phyloP scores from a whole-genome alignment of 192 early-diverging fungal species.

The Dispira parvispora region DNA sequence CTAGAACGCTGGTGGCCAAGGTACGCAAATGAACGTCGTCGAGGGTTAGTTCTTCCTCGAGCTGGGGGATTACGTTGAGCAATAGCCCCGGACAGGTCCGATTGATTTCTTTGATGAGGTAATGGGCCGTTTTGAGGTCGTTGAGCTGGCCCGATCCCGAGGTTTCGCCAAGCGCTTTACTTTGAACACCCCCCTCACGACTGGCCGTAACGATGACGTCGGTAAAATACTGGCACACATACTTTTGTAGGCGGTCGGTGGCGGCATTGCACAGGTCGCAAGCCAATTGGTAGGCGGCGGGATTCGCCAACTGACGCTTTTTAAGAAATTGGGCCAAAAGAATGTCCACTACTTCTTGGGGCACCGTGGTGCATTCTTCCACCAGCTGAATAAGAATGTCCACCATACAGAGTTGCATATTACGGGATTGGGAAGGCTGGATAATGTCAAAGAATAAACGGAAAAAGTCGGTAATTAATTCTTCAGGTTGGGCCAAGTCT shows the following conservation, averaged over 20 bases:
- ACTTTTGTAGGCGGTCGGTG: conserved; percentile 71
- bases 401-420: conserved; percentile 57
- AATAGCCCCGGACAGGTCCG: conserved; percentile 53
- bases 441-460: conserved; percentile 46
- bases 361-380: conserved; percentile 50
- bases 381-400: conserved; percentile 71
- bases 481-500: conserved; percentile 59
- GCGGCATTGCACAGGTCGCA: conserved; percentile 58
- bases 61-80: conserved; percentile 78
- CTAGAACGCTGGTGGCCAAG: conserved; percentile 59
- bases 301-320: conserved; percentile 48
- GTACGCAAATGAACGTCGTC: conserved; percentile 62
- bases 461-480: conserved; percentile 56
- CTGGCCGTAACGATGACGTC: conserved; percentile 56
- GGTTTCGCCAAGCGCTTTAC: not conserved
- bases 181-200: conserved; percentile 6
- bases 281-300: conserved; percentile 56
- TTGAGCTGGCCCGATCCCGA: not conserved
- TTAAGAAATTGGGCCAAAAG: conserved; percentile 61
- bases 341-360: conserved; percentile 72
- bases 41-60: conserved; percentile 77
- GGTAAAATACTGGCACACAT: conserved; percentile 85
- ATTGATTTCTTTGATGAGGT: conserved; percentile 69
- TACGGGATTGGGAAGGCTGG: conserved; percentile 51
- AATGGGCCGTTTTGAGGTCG: conserved; percentile 51